Evolutionary conservation across 352 stramenopile species (phyloP), one percentile per base, ranked within the genome.

Genomic region (Globisporangium parvum): DNA sequence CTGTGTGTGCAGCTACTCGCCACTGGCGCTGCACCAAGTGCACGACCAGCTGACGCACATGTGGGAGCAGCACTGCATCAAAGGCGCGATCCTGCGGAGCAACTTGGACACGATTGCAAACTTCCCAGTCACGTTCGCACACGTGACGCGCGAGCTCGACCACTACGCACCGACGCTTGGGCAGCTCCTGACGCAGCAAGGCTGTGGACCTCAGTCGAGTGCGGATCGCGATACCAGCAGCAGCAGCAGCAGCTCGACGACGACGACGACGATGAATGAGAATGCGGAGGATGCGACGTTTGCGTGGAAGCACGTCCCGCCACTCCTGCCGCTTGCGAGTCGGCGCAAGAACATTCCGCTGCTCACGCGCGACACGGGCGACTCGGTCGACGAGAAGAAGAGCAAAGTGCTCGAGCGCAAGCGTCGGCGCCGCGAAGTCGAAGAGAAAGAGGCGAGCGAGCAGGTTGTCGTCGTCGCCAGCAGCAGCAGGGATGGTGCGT

Each of bases 341-440:
- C 80, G 77, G 35, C 65, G 72, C 37, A 78, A 82, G 37, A 72
- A 79, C 28, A 66, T 87, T 40, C 85, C 83, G 48, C 64, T 95
- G 20, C 65, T 81, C 9, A 73, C 70, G 21, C 80, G 85, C 10
- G 75, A 91, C 53, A 91, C 77, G 12, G 83, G 77, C 39, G 60
- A 89, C 65, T 92, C 85, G 18, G 82, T 93, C 21, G 75, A 87
- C 50, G 85, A 95, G 62, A 78, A 83, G 46, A 88, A 92, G 66
- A 62, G 71, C 24, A 84, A 81, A 59, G 76, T 86, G 62, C 65
- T 68, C n/a, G 77, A 88, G 26, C 79, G 79, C 47, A 92, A 92
- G 67, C 80, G 82, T 33, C 76, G 80, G 1, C 82, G 80, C 33
- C 45, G 62, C 23, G 67, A 69, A 37, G 40, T 55, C 15, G 62